phyloP scores from a whole-genome alignment of 192 early-diverging fungal species.

The Spinellus fusiger region DNA sequence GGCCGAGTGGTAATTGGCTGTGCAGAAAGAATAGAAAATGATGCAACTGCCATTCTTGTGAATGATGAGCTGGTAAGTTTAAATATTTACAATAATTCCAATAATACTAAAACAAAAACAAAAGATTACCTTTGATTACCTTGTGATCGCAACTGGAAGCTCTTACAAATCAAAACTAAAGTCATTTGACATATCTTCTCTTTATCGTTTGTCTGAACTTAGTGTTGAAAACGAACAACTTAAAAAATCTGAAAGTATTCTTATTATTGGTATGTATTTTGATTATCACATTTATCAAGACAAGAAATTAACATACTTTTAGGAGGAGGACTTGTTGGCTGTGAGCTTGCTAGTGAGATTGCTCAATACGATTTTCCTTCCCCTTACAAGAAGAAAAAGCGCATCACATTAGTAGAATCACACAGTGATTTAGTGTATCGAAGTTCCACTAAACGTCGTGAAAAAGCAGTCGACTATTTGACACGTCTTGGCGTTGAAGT shows the following conservation, averaged over 20 bases:
- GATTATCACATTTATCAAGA: neutral
- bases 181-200: slow-evolving; percentile 25
- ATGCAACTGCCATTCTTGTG: slow-evolving; percentile 14
- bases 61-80: slow-evolving; percentile 20
- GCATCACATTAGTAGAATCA: slow-evolving; percentile 28
- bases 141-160: slow-evolving; percentile 31
- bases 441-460: slow-evolving; percentile 3
- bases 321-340: slow-evolving; percentile 43
- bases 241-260: slow-evolving; percentile 13
- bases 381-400: slow-evolving; percentile 8
- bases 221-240: slow-evolving; percentile 10
- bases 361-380: slow-evolving; percentile 3
- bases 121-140: slow-evolving; percentile 31
- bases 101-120: neutral
- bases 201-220: slow-evolving; percentile 21
- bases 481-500: slow-evolving; percentile 21
- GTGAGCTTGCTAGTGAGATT: slow-evolving; percentile 39
- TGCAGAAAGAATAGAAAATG: slow-evolving; percentile 12
- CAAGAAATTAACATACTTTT: neutral
- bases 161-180: slow-evolving; percentile 28
- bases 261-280: slow-evolving; percentile 18
- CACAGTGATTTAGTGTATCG: slow-evolving; percentile 9
- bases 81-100: neutral
- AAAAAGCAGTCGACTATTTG: slow-evolving; percentile 16
- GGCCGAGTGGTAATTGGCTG: slow-evolving; percentile 29